phyloP scores from a whole-genome alignment of 1,139 yeast genomes.

The Yamadazyma epiphylla region DNA sequence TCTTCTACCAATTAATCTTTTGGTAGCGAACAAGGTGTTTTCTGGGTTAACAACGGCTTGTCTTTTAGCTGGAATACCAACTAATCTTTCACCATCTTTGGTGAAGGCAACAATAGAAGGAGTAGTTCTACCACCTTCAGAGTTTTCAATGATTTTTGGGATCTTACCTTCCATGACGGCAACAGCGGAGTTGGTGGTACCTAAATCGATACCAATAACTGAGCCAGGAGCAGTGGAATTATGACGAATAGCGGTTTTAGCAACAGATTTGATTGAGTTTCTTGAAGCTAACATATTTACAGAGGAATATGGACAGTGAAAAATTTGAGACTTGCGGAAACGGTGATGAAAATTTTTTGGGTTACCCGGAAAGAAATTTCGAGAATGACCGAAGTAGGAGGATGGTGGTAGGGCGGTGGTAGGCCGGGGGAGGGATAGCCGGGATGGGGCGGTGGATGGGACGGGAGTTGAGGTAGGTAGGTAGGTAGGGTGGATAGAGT shows the following conservation, averaged over 20 bases:
- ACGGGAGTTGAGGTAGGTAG: not conserved
- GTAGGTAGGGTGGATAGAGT: no score
- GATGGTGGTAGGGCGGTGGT: not conserved
- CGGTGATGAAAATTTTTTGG: conserved; percentile 4
- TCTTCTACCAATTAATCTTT: conserved; percentile 98
- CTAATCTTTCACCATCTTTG: conserved; percentile 84
- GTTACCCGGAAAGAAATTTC: conserved; percentile 27
- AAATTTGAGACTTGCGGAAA: conserved; percentile 13
- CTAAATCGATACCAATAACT: conserved; percentile 97
- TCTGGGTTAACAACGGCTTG: conserved; percentile 99
- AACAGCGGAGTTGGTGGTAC: conserved; percentile 99
- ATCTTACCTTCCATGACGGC: conserved; percentile 88
- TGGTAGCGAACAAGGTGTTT: conserved; percentile 96
- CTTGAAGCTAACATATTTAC: conserved; percentile 41
- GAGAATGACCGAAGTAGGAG: conserved; percentile 8
- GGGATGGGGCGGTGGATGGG: not conserved
- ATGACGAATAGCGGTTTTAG: conserved; percentile 47
- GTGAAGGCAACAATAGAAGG: conserved; percentile 99
- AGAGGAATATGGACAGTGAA: no score
- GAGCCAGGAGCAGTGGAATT: conserved; percentile 51
- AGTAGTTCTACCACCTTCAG: conserved; percentile 98
- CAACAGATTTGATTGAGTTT: conserved; percentile 37
- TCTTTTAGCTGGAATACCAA: conserved; percentile 98
- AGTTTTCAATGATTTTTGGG: conserved; percentile 95
- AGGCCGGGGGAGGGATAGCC: not conserved